Conservation (phyloP, 495 filamentous ascomycete species). For the Daldinia childiae region DNA sequence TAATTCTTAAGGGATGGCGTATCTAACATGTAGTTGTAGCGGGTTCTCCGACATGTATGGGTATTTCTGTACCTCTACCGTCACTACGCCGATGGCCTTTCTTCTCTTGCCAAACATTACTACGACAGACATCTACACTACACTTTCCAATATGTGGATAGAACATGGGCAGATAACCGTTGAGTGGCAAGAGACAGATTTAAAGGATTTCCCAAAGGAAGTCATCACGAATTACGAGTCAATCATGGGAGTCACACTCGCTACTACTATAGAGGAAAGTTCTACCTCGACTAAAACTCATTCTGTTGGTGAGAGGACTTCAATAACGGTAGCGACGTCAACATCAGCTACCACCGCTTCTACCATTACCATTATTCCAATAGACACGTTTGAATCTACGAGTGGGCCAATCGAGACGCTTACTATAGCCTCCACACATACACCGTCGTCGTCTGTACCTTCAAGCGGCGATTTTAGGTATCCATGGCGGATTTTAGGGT, state of each 20-base stretch:
- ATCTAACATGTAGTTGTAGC: slow-evolving; percentile 18
- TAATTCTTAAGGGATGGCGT: background rate
- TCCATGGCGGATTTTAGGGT: background rate
- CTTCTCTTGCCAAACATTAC: slow-evolving; percentile 38
- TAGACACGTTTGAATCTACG: background rate
- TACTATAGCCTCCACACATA: background rate
- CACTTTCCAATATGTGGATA: slow-evolving; percentile 37
- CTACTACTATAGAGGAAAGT: background rate
- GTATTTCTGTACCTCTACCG: slow-evolving; percentile 35
- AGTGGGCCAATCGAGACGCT: background rate
- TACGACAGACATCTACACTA: slow-evolving; percentile 43
- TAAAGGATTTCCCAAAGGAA: slow-evolving; percentile 24
- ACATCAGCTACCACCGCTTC: background rate
- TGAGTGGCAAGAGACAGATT: slow-evolving; percentile 38
- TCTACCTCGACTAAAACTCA: slow-evolving; percentile 4
- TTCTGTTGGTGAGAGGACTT: background rate
- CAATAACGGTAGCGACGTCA: slow-evolving; percentile 8
- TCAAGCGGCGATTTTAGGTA: slow-evolving; percentile 2
- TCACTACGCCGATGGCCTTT: slow-evolving; percentile 42
- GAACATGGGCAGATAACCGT: slow-evolving; percentile 39
- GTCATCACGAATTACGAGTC: slow-evolving; percentile 25
- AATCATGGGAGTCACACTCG: slow-evolving; percentile 35
- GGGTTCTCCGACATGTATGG: slow-evolving; percentile 33
- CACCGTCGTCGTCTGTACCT: background rate
- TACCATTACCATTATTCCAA: background rate